Base-by-base conservation (phyloP, 306 rosid genomes). In the Gastrolobium bilobum region DNA sequence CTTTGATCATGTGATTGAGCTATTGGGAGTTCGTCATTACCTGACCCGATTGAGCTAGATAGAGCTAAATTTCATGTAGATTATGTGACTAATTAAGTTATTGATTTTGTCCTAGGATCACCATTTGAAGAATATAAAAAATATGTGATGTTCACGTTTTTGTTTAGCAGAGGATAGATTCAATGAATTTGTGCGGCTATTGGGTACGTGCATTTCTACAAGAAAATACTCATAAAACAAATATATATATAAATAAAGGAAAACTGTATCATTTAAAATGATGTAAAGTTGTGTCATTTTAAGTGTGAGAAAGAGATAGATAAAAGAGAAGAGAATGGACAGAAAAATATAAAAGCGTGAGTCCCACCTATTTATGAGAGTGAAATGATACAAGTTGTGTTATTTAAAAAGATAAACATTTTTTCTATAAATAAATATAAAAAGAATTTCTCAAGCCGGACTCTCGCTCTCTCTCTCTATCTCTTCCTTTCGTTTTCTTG, bases 71-170 rank as follows among this genome's bases (percentile, higher is more conserved):
- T 69, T 76, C 43, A 76, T 42, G 69, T 20, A 34, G 50, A 20
- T 37, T 35, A 76, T 63, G 14, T 53, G 42, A 64, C 14, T 37
- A 20, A 20, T 20, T 20, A 50, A 37, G 48, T 33, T 34, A 9
- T 34, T 9, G 38, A 60, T 75, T 44, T 34, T 3, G 10, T 66
- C 72, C 58, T 58, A 68, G 31, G 63, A 60, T 76, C 57, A 68
- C 61, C 54, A 61, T 34, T 69, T 70, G 2, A 76, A 61, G 52
- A 15, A 42, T 20, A 71, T 20, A 44, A 58, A 58, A 79, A 56
- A 57, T 13, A 71, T 70, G 51, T 67, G 69, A 78, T 66, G 43
- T 73, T 73, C 75, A 73, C 54, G 48, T 78, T 79, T 67, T 51
- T 68, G 68, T 75, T 53, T 26, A 14, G 66, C 68, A 42, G 2